phyloP scores from a whole-genome alignment of 208 protist genomes.

The Leptomonas seymouri region DNA sequence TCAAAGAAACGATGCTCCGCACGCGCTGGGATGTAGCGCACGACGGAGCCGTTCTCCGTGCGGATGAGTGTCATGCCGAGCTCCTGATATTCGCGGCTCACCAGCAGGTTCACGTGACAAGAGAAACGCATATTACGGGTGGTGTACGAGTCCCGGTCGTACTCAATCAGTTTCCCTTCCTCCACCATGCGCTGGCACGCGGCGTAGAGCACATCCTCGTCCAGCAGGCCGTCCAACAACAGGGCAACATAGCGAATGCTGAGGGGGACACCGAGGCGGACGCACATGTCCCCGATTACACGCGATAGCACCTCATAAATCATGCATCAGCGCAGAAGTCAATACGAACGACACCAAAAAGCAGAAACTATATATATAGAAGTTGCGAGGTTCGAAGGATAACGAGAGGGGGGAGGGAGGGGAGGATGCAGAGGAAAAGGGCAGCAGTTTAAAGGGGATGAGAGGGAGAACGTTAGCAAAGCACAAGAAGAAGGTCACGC shows the following conservation, averaged over 20 bases:
- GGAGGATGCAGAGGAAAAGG: too few species aligned
- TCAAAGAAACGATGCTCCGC: slow-evolving; percentile 88
- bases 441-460: too few species aligned
- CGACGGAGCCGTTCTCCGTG: slow-evolving; percentile 35
- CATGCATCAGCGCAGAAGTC: slow-evolving; percentile 50
- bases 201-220: slow-evolving; percentile 60
- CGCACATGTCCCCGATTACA: slow-evolving; percentile 75
- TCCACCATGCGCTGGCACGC: slow-evolving; percentile 65
- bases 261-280: slow-evolving; percentile 63
- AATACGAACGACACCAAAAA: slow-evolving; percentile 1
- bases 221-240: slow-evolving; percentile 54
- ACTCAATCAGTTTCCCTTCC: slow-evolving; percentile 58
- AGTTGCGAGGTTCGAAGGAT: neutral
- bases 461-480: too few species aligned
- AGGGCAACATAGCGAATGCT: slow-evolving; percentile 42
- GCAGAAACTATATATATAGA: neutral
- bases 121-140: slow-evolving; percentile 45
- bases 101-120: slow-evolving; percentile 53
- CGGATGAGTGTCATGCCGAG: slow-evolving; percentile 79
- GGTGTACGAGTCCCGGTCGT: slow-evolving; percentile 61
- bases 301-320: slow-evolving; percentile 67
- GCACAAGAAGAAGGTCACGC: too few species aligned
- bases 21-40: slow-evolving; percentile 69
- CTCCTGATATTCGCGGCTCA: slow-evolving; percentile 77
- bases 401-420: neutral